phyloP scores from a whole-genome alignment of 2,329 filamentous ascomycete species.

The Pyricularia sp. region DNA sequence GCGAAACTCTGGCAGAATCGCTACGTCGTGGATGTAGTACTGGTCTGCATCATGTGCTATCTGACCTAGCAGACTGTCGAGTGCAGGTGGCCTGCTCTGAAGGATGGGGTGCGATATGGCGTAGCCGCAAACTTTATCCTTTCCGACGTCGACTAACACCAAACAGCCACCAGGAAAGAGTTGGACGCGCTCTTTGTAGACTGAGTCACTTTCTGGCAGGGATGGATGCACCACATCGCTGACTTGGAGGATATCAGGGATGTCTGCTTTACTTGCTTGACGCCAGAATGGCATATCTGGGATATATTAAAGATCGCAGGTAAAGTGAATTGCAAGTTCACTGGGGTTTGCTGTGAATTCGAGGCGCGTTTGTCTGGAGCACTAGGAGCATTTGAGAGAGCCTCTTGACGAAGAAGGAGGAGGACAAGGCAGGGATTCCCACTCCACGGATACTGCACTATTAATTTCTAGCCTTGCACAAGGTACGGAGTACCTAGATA shows the following conservation, averaged over 20 bases:
- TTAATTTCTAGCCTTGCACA: neutral
- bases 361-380: neutral
- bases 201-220: constrained; percentile 19
- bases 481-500: too few relatives aligned
- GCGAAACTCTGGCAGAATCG: constrained; percentile 18
- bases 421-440: neutral
- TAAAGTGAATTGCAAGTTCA: neutral
- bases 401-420: neutral
- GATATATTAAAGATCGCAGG: neutral
- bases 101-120: constrained; percentile 26
- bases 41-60: constrained; percentile 20
- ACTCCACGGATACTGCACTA: too few relatives aligned
- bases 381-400: too few relatives aligned
- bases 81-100: constrained; percentile 17
- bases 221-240: constrained; percentile 18
- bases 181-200: constrained; percentile 22
- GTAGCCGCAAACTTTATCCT: constrained; percentile 20
- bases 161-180: constrained; percentile 26
- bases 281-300: constrained; percentile 17
- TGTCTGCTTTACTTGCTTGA: constrained; percentile 15
- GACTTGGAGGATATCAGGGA: constrained; percentile 16
- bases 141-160: constrained; percentile 13
- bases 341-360: neutral
- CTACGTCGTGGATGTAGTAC: constrained; percentile 28
- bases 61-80: constrained; percentile 19